Conservation (phyloP, 306 rosid genomes). For the Glycine latifolia region DNA sequence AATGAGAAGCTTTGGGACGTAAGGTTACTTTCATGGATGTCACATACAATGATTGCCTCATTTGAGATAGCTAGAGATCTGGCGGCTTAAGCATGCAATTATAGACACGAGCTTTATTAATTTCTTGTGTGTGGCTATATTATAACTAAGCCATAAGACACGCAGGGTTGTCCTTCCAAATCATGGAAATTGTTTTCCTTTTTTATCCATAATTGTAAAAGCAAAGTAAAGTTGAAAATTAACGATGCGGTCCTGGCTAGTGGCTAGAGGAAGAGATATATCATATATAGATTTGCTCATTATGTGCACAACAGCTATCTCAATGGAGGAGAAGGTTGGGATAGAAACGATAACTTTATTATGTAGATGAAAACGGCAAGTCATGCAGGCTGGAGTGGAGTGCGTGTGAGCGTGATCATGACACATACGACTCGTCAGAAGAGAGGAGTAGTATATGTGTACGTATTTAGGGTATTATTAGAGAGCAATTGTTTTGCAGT, state of each 20-base stretch:
- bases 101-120: neutral
- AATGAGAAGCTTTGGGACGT: conserved; percentile 43
- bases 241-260: conserved; percentile 17
- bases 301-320: neutral
- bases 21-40: conserved; percentile 40
- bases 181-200: neutral
- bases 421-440: conserved; percentile 61
- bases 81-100: conserved; percentile 43
- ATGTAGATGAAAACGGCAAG: conserved; percentile 71
- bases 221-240: neutral
- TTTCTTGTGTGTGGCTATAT: neutral
- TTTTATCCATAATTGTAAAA: neutral
- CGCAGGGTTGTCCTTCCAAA: neutral
- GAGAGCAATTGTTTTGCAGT: too few species aligned
- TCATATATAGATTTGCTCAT: neutral
- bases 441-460: neutral
- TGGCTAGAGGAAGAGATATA: neutral
- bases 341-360: conserved; percentile 48
- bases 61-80: conserved; percentile 17
- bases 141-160: neutral
- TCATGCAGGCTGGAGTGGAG: conserved; percentile 63
- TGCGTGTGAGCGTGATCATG: conserved; percentile 41
- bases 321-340: conserved; percentile 21
- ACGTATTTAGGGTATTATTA: too few species aligned
- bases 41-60: conserved; percentile 45